Conservation (phyloP, 2,329 filamentous ascomycete genomes). For the Xylaria sp. region DNA sequence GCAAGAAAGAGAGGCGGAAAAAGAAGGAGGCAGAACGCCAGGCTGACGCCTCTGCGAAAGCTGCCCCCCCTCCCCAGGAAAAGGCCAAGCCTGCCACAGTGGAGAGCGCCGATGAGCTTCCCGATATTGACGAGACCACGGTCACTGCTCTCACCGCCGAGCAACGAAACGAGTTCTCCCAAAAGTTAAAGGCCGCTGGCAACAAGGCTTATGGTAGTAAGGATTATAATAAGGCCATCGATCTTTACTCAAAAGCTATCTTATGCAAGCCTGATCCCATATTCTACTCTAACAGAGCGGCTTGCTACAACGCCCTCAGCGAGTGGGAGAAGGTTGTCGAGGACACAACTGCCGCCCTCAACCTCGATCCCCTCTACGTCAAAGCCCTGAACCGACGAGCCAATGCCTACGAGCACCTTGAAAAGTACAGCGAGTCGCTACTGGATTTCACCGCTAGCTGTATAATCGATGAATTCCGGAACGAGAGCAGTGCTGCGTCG, state of each 20-base stretch:
- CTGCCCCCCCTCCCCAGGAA: constrained; percentile 50
- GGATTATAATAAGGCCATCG: constrained; percentile 92
- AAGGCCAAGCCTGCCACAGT: constrained; percentile 63
- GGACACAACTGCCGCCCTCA: constrained; percentile 94
- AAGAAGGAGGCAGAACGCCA: constrained; percentile 81
- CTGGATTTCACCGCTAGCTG: constrained; percentile 98
- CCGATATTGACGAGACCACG: constrained; percentile 71
- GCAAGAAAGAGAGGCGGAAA: constrained; percentile 91
- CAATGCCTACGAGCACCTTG: constrained; percentile 94
- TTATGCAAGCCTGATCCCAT: constrained; percentile 97
- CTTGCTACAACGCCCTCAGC: constrained; percentile 92
- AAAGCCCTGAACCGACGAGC: constrained; percentile 97
- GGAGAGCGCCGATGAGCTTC: constrained; percentile 74
- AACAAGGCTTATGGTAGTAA: constrained; percentile 97
- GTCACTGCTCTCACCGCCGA: constrained; percentile 65
- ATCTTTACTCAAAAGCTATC: constrained; percentile 94
- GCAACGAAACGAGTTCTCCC: constrained; percentile 86
- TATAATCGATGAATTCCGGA: constrained; percentile 98
- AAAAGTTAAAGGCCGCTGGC: constrained; percentile 91
- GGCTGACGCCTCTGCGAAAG: constrained; percentile 56
- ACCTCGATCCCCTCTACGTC: constrained; percentile 93
- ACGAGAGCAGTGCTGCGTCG: constrained; percentile 85
- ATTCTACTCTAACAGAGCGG: constrained; percentile 98
- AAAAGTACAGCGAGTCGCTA: constrained; percentile 91
- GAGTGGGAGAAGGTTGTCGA: constrained; percentile 97